phyloP scores from a whole-genome alignment of 2,329 filamentous ascomycete genomes.

The Eutypa lata region DNA sequence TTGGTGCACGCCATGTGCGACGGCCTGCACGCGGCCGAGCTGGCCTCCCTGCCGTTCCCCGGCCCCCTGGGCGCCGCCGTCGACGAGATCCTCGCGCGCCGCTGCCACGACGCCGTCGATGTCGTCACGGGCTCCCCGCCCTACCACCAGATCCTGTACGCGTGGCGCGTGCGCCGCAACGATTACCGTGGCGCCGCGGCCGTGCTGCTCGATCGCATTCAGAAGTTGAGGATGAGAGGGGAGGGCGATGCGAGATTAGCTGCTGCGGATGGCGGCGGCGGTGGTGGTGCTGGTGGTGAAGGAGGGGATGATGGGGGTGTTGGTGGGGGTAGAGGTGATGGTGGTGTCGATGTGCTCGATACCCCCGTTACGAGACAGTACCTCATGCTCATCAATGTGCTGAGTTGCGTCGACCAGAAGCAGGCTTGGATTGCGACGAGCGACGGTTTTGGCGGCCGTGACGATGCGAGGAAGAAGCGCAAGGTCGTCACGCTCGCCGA shows the following conservation, averaged over 20 bases:
- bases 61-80: conserved; percentile 69
- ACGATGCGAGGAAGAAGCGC: conserved; percentile 48
- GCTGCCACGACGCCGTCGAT: conserved; percentile 67
- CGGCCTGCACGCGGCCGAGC: conserved; percentile 59
- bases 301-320: neutral
- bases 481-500: conserved; percentile 83
- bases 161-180: conserved; percentile 79
- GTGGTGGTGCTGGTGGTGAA: neutral
- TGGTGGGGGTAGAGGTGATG: conserved; percentile 7
- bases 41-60: conserved; percentile 76
- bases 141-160: conserved; percentile 86
- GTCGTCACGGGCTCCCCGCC: conserved; percentile 64
- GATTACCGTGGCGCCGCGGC: conserved; percentile 80
- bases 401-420: conserved; percentile 77
- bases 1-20: conserved; percentile 70
- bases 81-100: conserved; percentile 71
- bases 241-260: conserved; percentile 51
- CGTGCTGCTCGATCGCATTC: conserved; percentile 60
- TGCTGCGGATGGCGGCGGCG: conserved; percentile 14
- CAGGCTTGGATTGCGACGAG: conserved; percentile 76
- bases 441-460: conserved; percentile 15
- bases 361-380: conserved; percentile 72
- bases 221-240: conserved; percentile 57
- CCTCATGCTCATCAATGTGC: conserved; percentile 86
- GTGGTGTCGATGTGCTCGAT: conserved; percentile 54